Percentiles rank a stretch among this genome's conserved stretches.
phyloP scores from a whole-genome alignment of 2,329 filamentous ascomycete species.

The Mariannaea sp. region DNA sequence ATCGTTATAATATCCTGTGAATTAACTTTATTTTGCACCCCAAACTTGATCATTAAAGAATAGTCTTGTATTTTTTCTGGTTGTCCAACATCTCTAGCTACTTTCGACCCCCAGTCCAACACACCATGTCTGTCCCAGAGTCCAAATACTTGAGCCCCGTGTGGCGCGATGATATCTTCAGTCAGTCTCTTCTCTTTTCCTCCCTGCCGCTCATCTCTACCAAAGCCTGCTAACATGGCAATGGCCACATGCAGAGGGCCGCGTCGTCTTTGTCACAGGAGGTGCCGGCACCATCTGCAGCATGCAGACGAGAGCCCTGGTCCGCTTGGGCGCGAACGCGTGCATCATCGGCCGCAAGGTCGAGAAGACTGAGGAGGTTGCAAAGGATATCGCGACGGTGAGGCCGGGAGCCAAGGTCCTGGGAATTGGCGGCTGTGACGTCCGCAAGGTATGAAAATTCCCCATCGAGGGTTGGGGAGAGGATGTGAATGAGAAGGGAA shows the following conservation, averaged over 20 bases:
- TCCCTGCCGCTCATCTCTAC: background rate
- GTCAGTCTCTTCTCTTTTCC: constrained; percentile 52
- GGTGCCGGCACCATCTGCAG: constrained; percentile 94
- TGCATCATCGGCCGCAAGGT: constrained; percentile 91
- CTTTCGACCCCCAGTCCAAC: background rate
- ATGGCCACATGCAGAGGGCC: constrained; percentile 64
- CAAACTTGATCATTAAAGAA: no score
- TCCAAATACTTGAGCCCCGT: constrained; percentile 79
- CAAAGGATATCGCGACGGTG: constrained; percentile 80
- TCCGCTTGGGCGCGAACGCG: constrained; percentile 88
- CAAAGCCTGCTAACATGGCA: constrained; percentile 11
- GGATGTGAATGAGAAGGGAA: background rate
- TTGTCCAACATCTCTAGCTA: background rate
- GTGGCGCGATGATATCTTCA: constrained; percentile 88
- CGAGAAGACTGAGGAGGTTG: constrained; percentile 82
- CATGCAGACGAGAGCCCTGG: constrained; percentile 88
- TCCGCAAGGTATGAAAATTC: constrained; percentile 62
- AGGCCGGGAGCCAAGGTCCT: constrained; percentile 82
- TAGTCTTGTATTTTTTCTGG: no score
- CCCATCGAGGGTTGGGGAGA: background rate
- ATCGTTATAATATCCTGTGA: no score
- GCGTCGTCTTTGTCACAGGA: constrained; percentile 93
- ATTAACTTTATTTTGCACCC: no score
- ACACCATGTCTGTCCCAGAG: constrained; percentile 68
- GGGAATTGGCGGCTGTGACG: constrained; percentile 80